A percentile compares a stretch with the other conserved stretches of the same genome.
Conservation (phyloP, 225 moss, liverwort and hornwort species). For the Anthoceros angustus region DNA sequence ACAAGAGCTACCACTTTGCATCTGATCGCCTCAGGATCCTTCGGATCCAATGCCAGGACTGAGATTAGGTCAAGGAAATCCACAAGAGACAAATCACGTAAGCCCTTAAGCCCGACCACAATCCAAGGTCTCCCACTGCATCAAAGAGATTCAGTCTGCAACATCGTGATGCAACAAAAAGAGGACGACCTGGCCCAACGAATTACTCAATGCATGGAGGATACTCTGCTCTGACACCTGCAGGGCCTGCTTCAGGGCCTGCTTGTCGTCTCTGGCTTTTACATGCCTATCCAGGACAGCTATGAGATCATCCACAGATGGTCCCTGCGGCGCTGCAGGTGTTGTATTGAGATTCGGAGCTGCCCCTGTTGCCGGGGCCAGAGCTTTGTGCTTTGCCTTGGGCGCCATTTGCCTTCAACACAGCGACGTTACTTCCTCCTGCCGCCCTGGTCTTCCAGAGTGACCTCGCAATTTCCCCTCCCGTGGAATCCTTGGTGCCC, state of each 20-base stretch:
- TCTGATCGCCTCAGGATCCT: slow-evolving; percentile 67
- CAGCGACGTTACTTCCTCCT: background rate
- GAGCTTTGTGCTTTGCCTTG: background rate
- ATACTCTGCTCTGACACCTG: slow-evolving; percentile 75
- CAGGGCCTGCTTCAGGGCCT: slow-evolving; percentile 46
- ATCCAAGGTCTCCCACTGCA: background rate
- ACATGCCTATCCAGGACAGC: slow-evolving; percentile 53
- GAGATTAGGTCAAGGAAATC: slow-evolving; percentile 4
- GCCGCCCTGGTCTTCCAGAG: too few relatives aligned
- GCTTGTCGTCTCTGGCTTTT: slow-evolving; percentile 48
- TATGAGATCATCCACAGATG: slow-evolving; percentile 67
- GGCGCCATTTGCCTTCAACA: background rate
- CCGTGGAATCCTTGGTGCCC: too few relatives aligned
- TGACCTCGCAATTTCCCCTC: too few relatives aligned
- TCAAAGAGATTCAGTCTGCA: background rate
- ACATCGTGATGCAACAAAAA: background rate
- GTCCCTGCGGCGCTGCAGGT: slow-evolving; percentile 24
- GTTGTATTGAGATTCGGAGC: background rate
- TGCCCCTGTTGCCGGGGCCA: background rate
- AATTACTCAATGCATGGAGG: slow-evolving; percentile 8
- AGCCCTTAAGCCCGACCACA: background rate
- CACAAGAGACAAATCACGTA: slow-evolving; percentile 14
- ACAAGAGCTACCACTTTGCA: slow-evolving; percentile 85
- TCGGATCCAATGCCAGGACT: slow-evolving; percentile 52
- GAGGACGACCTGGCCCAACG: background rate